These are phyloP conservation scores for Fraxinus xanthoxyloides DNA, from an alignment of 305 asterid species.

Conservation along the genomic window DNA sequence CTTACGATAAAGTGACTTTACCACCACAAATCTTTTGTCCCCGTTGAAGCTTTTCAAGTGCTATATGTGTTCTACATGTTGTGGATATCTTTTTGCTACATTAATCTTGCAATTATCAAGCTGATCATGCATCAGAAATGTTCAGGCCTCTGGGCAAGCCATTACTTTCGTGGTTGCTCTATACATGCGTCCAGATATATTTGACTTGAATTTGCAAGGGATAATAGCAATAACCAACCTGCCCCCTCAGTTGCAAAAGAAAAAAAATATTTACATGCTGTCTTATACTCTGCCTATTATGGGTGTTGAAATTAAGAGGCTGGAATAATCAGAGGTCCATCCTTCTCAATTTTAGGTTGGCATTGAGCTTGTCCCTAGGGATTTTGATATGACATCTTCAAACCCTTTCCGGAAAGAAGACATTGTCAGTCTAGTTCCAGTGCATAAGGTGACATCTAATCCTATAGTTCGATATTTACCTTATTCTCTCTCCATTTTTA, in stretches of 20 bases:
- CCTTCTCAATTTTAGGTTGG: conserved; percentile 67
- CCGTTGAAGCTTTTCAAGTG: neutral
- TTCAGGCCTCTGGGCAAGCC: neutral
- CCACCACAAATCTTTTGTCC: neutral
- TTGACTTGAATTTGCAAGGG: neutral
- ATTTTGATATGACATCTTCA: conserved; percentile 79
- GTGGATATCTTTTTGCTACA: neutral
- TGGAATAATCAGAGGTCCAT: neutral
- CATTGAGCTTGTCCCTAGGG: conserved; percentile 95
- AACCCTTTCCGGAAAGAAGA: conserved; percentile 81
- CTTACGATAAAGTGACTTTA: no score
- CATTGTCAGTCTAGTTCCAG: conserved; percentile 89
- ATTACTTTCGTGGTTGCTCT: neutral
- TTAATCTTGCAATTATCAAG: neutral
- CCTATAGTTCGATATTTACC: neutral
- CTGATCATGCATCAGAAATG: neutral
- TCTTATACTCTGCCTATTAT: neutral
- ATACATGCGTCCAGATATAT: neutral
- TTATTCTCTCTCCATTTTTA: conserved; percentile 16
- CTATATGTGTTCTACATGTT: neutral
- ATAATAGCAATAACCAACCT: neutral
- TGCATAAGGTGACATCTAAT: conserved; percentile 73
- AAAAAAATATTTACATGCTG: neutral
- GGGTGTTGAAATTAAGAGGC: neutral
- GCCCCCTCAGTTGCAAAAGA: conserved; percentile 8